Evolutionary conservation across 495 filamentous ascomycete genomes (phyloP), one percentile per base, ranked within the genome.

Genomic region (Filosporella fistucella): DNA sequence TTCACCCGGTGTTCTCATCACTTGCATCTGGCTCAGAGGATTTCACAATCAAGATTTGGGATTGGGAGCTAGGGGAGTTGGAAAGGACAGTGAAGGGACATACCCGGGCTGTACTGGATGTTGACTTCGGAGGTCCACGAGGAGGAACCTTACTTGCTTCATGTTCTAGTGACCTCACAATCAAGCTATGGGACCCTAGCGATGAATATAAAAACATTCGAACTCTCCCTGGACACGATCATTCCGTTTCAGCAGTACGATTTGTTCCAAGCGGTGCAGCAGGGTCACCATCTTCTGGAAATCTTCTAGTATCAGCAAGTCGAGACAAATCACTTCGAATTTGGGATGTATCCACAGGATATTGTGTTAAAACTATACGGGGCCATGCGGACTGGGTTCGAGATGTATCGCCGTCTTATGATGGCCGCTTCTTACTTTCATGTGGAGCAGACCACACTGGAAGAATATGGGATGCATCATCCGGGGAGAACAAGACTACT

Each of bases 131-230:
- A 13, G 93, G 91, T 0, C 91, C 89, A 1, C 77, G 86, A 54
- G 88, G 87, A 30, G 85, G 85, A 18, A 89, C 85, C 13, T 76
- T 98, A 26, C 78, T 98, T 34, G 93, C 91, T 13, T 93, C 87
- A 4, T 96, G 93, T 66, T 89, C 83, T 14, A 86, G 83, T 42
- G 93, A 96, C 58, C 70, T 96, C 3, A 95, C 89, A 1, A 95
- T 96, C 68, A 98, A 96, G 61, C 65, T 98, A 7, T 98, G 93
- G 93, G 91, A 96, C 49, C 93, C 93, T 1, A 81, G 77, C 17
- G 86, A 96, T 57, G 88, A 94, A 32, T 96, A 97, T 69, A 94
- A 95, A 57, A 95, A 96, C 59, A 91, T 95, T 47, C 80, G 91
- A 32, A 98, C 91, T 0, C 76, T 98, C 4, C 84, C 85, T 1